Evolutionary conservation across 2,329 filamentous ascomycete species (phyloP).

Genomic region (Talaromyces atroroseus): DNA sequence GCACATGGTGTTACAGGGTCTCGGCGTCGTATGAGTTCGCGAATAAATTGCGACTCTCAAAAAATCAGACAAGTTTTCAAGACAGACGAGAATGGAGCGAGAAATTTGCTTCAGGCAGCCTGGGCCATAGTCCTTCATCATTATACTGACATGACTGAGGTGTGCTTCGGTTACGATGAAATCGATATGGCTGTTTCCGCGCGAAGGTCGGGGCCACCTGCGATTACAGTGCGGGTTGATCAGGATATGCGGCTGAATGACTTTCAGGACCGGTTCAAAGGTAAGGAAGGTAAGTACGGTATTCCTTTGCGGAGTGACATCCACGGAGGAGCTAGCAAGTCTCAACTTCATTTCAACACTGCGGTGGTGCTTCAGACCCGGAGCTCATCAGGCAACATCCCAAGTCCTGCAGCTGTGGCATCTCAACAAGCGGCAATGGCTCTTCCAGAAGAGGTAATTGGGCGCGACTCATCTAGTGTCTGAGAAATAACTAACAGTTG

Average conservation of each 20-base stretch:
- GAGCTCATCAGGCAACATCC: slow-evolving; percentile 18
- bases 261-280: slow-evolving; percentile 23
- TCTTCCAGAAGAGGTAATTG: slow-evolving; percentile 30
- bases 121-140: slow-evolving; percentile 44
- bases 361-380: slow-evolving; percentile 31
- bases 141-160: slow-evolving; percentile 44
- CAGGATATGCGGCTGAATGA: slow-evolving; percentile 24
- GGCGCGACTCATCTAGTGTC: not conserved
- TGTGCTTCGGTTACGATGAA: slow-evolving; percentile 43
- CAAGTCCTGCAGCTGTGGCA: slow-evolving; percentile 16
- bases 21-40: slow-evolving; percentile 33
- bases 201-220: slow-evolving; percentile 17
- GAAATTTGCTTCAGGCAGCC: slow-evolving; percentile 33
- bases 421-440: slow-evolving; percentile 23
- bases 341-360: slow-evolving; percentile 31
- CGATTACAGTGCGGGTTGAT: slow-evolving; percentile 24
- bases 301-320: slow-evolving; percentile 12
- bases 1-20: slow-evolving; percentile 19
- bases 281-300: slow-evolving; percentile 14
- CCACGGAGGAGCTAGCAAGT: slow-evolving; percentile 15
- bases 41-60: slow-evolving; percentile 26
- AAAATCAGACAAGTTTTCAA: slow-evolving; percentile 11
- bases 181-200: slow-evolving; percentile 19
- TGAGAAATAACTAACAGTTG: not conserved
- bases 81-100: slow-evolving; percentile 7